Evolutionary conservation across 345 rosid genomes (phyloP).

Genomic region (Hirschfeldia incana): DNA sequence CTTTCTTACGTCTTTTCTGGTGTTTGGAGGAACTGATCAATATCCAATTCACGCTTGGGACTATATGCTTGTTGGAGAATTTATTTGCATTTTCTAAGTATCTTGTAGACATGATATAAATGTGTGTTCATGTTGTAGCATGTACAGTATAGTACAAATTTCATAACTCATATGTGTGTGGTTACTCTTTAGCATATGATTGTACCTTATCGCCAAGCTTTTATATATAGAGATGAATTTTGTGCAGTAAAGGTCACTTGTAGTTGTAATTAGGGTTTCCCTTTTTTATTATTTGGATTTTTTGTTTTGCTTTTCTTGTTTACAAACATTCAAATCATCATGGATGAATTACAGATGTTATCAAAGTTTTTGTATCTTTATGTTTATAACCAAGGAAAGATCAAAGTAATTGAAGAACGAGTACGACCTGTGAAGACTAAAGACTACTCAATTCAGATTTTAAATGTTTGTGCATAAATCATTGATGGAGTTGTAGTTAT

Average conservation of each 20-base stretch:
- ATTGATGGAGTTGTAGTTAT: background rate
- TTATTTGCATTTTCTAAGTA: background rate
- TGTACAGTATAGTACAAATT: background rate
- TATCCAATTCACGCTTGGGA: background rate
- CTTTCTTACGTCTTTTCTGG: slow-evolving; percentile 22
- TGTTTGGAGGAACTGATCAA: slow-evolving; percentile 10
- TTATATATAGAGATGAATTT: background rate
- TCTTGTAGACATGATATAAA: background rate
- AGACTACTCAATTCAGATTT: background rate
- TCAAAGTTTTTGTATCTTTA: background rate
- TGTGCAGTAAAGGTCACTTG: background rate
- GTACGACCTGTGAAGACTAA: background rate
- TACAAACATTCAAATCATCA: background rate
- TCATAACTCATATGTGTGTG: background rate
- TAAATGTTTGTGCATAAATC: background rate
- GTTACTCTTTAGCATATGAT: background rate
- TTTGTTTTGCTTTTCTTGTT: background rate
- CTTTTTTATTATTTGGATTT: background rate
- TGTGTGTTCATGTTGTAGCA: background rate
- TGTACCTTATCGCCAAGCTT: background rate
- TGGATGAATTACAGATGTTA: background rate
- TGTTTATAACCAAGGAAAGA: background rate
- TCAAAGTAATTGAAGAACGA: background rate
- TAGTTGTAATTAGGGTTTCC: background rate
- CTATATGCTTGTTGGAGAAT: background rate